These are phyloP conservation scores for Cercospora sojina DNA, from an alignment of 2,329 filamentous ascomycete species.

Conservation along the genomic window DNA sequence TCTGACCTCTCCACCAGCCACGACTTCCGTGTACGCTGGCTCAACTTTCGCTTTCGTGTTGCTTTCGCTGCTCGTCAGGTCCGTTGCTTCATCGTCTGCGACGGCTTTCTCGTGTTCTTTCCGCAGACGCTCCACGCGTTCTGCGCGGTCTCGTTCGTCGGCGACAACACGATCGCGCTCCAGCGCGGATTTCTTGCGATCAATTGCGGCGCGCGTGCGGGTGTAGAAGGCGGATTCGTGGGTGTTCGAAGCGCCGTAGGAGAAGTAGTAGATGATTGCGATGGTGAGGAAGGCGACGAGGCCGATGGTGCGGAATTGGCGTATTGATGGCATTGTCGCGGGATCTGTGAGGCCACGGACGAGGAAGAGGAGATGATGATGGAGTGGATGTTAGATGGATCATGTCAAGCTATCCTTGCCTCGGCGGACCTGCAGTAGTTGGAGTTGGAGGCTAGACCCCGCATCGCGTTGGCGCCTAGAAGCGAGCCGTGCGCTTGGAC, in stretches of 20 bases:
- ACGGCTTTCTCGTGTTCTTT: slow-evolving; percentile 36
- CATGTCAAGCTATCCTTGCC: neutral
- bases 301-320: slow-evolving; percentile 66
- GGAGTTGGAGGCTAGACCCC: neutral
- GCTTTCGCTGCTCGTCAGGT: slow-evolving; percentile 31
- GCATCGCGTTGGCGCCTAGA: neutral
- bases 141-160: slow-evolving; percentile 31
- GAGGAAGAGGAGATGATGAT: neutral
- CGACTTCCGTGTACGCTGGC: slow-evolving; percentile 48
- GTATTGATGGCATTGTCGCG: slow-evolving; percentile 62
- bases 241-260: slow-evolving; percentile 57
- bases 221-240: slow-evolving; percentile 57
- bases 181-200: slow-evolving; percentile 44
- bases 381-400: neutral
- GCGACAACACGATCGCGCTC: slow-evolving; percentile 35
- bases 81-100: slow-evolving; percentile 16
- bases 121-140: slow-evolving; percentile 33
- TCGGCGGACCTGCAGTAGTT: neutral
- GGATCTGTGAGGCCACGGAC: neutral
- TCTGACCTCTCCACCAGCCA: slow-evolving; percentile 54
- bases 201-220: slow-evolving; percentile 55
- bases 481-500: neutral
- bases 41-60: neutral
- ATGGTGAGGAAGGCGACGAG: slow-evolving; percentile 64
- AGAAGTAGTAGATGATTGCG: slow-evolving; percentile 71